Base-by-base conservation (phyloP, 2,329 filamentous ascomycete genomes). In the Penicillium verrucosum region DNA sequence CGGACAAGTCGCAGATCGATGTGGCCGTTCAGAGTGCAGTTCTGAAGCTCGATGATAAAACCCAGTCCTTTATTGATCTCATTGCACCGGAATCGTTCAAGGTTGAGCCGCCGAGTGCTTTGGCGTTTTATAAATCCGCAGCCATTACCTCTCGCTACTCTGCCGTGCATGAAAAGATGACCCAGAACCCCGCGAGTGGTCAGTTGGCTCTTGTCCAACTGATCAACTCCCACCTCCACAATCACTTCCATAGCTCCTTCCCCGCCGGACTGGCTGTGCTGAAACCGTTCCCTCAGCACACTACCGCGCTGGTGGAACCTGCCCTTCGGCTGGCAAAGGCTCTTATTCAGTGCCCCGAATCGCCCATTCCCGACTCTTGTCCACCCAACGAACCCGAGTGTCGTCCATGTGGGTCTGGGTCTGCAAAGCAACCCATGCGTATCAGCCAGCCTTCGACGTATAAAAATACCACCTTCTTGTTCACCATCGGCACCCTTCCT, bases 401-500 rank as follows among this genome's bases (percentile, higher is more conserved):
- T 76, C 84, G 81, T 30, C 86, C 88, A 4, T 97, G 93, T 73
- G 82, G 85, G 18, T 79, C 85, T 25, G 82, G 85, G n/a, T 79
- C 85, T 25, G 81, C 83, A 9, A 81, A 83, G 32, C 81, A 59
- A 32, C 60, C 84, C 0, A 81, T 91, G 75, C 83, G 82, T 50
- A 82, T 96, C 63, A 79, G 81, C n/a, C 88, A 86, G 0, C 84
- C 86, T 3, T 75, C 82, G 3, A 77, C 81, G 18, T 94, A 90
- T 73, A 82, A 82, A 54, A 96, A 97, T 73, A 82, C 81, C 5
- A 86, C 87, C 14, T 80, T 80, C 1, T 70, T 88, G 16, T 97
- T 92, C 77, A 91, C 89, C 3, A 89, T 99, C 61, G 92, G 89
- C 57, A 89, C 87, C 0, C 88, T 97, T 12, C 93, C 93, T 0